A percentile compares a stretch with the other conserved stretches of the same genome.
These are phyloP conservation scores for Penicillium salamii DNA, from an alignment of 495 filamentous ascomycete species.

Conservation along the genomic window DNA sequence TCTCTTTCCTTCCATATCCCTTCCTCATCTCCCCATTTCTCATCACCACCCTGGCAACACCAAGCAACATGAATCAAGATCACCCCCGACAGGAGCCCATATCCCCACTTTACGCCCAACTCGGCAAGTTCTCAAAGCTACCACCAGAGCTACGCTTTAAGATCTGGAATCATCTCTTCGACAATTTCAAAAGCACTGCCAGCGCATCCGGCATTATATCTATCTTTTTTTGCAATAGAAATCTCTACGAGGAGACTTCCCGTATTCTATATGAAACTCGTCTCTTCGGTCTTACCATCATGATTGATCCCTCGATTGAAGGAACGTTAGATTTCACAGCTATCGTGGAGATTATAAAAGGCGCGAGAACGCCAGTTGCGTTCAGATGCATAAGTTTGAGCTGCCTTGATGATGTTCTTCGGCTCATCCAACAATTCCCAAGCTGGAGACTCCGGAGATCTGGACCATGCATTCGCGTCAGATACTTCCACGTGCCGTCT, in stretches of 20 bases:
- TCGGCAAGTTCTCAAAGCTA: background rate
- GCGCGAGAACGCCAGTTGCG: no score
- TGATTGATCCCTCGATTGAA: no score
- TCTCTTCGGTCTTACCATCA: no score
- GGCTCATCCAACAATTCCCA: no score
- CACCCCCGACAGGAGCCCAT: background rate
- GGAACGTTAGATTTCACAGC: no score
- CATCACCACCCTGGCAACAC: background rate
- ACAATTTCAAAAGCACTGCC: no score
- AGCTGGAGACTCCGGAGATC: no score
- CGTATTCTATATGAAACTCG: background rate
- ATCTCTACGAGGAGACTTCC: background rate
- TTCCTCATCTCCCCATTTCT: background rate
- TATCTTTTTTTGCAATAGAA: background rate
- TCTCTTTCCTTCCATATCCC: background rate
- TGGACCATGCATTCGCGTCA: no score
- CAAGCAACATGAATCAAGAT: background rate
- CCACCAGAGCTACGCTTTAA: background rate
- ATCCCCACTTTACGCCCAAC: background rate
- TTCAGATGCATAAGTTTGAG: no score
- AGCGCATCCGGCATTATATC: background rate
- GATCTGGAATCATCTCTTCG: background rate
- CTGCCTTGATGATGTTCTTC: no score
- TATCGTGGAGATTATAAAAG: no score
- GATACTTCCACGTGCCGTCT: no score